Evolutionary conservation across 2,329 filamentous ascomycete species (phyloP).

Genomic region (Colletotrichum sp.): DNA sequence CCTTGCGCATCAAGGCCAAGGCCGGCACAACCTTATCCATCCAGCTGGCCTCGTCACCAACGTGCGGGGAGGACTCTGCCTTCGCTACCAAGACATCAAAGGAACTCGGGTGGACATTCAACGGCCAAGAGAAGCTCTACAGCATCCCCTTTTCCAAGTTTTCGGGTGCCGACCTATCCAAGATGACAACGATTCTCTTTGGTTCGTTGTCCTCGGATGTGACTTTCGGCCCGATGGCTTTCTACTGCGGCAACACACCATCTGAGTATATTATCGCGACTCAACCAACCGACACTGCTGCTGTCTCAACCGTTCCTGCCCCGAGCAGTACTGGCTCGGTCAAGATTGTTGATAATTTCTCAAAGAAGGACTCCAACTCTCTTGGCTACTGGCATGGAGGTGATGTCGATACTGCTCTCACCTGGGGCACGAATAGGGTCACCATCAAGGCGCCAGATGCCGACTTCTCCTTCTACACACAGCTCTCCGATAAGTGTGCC

Average conservation of each 20-base stretch:
- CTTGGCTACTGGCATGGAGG: slow-evolving; percentile 70
- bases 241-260: slow-evolving; percentile 61
- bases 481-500: slow-evolving; percentile 46
- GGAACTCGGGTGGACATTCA: slow-evolving; percentile 65
- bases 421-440: slow-evolving; percentile 56
- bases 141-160: slow-evolving; percentile 61
- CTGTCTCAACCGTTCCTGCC: slow-evolving; percentile 52
- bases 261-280: slow-evolving; percentile 53
- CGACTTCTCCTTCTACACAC: slow-evolving; percentile 66
- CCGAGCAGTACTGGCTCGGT: slow-evolving; percentile 52
- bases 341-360: slow-evolving; percentile 68
- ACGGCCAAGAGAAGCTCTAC: slow-evolving; percentile 64
- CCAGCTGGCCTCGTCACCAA: slow-evolving; percentile 53
- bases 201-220: slow-evolving; percentile 48
- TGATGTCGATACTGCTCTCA: slow-evolving; percentile 59
- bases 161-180: slow-evolving; percentile 52
- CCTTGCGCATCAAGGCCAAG: slow-evolving; percentile 59
- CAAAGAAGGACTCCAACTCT: slow-evolving; percentile 57
- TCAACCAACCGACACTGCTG: slow-evolving; percentile 41
- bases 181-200: slow-evolving; percentile 58
- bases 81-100: slow-evolving; percentile 44
- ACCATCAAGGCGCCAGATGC: slow-evolving; percentile 41
- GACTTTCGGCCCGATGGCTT: slow-evolving; percentile 60
- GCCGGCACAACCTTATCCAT: slow-evolving; percentile 55
- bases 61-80: slow-evolving; percentile 44